Percentiles rank a stretch among this genome's conserved stretches.
Conservation (phyloP, 1,284 basidiomycete genomes). For the Athelia psychrophila region DNA sequence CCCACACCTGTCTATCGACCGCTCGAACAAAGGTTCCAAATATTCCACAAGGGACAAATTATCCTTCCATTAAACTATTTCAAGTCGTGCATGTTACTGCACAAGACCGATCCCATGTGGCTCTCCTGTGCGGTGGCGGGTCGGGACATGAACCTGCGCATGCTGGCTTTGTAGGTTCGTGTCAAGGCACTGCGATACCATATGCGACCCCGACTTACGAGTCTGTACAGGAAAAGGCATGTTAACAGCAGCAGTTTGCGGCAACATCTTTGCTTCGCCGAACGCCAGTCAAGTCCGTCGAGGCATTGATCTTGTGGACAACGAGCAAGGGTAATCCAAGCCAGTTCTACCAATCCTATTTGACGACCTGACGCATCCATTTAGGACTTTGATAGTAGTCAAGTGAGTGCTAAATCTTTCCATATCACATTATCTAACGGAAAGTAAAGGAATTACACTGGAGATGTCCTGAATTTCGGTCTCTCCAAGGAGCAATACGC, state of each 20-base stretch:
- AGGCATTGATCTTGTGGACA: conserved; percentile 77
- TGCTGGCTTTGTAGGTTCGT: conserved; percentile 72
- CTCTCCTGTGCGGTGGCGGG: conserved; percentile 87
- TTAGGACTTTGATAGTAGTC: conserved; percentile 78
- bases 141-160: conserved; percentile 91
- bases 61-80: background rate
- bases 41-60: background rate
- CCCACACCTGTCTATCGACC: conserved; percentile 67
- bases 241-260: conserved; percentile 73
- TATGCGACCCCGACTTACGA: background rate
- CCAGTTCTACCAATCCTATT: conserved; percentile 1
- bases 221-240: conserved; percentile 1
- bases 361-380: conserved; percentile 6
- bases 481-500: conserved; percentile 87
- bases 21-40: conserved; percentile 54
- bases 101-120: conserved; percentile 65
- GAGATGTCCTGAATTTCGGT: conserved; percentile 91
- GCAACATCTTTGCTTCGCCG: conserved; percentile 87
- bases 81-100: conserved; percentile 62
- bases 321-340: conserved; percentile 72
- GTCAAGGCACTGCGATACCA: background rate
- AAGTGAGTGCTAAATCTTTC: conserved; percentile 49
- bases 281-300: conserved; percentile 80
- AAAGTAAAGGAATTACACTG: conserved; percentile 72
- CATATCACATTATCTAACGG: background rate